Percentiles rank a stretch among this genome's conserved stretches.
Conservation (phyloP, 176 grass and related monocot genomes). For the Oryza meyeriana region DNA sequence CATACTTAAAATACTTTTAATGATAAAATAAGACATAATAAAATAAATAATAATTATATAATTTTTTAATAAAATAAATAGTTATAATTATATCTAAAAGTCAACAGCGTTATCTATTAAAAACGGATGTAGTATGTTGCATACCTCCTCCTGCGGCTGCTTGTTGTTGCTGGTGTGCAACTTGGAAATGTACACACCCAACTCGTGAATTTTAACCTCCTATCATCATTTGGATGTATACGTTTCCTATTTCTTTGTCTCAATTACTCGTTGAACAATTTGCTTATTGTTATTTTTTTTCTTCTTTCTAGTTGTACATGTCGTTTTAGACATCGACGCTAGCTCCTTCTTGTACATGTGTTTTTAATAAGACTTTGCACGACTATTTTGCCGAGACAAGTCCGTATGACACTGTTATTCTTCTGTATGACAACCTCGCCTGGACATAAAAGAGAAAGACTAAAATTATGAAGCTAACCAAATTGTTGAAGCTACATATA, state of each 20-base stretch:
- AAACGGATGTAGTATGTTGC: too few relatives aligned
- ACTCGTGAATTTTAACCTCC: not conserved
- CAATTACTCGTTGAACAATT: not conserved
- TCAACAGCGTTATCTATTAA: too few relatives aligned
- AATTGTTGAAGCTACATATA: not conserved
- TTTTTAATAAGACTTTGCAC: not conserved
- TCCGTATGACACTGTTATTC: too few relatives aligned
- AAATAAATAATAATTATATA: too few relatives aligned
- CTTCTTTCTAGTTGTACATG: too few relatives aligned
- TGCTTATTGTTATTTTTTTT: not conserved
- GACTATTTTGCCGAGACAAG: too few relatives aligned
- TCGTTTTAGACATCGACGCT: too few relatives aligned
- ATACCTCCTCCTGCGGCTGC: too few relatives aligned
- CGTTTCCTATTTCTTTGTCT: not conserved
- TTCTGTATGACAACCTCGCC: not conserved
- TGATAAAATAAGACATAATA: too few relatives aligned
- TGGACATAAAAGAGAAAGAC: not conserved
- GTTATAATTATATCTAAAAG: too few relatives aligned
- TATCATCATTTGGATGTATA: not conserved
- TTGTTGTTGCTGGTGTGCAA: not conserved
- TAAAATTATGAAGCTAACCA: not conserved
- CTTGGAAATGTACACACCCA: not conserved
- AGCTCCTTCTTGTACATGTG: not conserved
- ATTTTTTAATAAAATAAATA: too few relatives aligned
- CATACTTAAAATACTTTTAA: too few relatives aligned